phyloP scores from a whole-genome alignment of 1,284 basidiomycete genomes.

The Tilletia indica region DNA sequence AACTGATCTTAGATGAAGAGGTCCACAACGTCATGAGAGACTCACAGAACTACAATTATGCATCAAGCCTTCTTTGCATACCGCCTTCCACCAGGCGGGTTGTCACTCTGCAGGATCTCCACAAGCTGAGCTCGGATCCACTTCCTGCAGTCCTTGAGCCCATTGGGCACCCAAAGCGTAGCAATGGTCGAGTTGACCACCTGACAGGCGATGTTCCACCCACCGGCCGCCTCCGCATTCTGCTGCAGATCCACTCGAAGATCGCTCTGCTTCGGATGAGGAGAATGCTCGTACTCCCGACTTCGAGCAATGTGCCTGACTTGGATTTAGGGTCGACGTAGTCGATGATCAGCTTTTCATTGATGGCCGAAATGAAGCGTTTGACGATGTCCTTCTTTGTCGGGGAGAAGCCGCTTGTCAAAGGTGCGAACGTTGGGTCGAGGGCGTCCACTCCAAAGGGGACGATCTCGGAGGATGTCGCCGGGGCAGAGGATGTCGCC shows the following conservation, averaged over 20 bases:
- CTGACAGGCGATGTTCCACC: constrained; percentile 1
- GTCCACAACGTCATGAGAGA: too few species aligned
- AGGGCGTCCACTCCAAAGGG: background rate
- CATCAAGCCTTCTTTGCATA: background rate
- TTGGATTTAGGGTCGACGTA: background rate
- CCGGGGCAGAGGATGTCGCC: too few species aligned
- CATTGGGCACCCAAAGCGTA: background rate
- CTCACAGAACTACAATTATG: too few species aligned
- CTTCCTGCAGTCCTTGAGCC: background rate
- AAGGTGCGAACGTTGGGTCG: background rate
- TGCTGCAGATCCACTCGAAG: background rate
- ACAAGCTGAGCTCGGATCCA: background rate
- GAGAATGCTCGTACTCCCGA: background rate
- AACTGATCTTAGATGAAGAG: too few species aligned
- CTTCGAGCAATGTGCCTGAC: background rate
- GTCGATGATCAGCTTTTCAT: background rate
- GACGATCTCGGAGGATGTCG: background rate
- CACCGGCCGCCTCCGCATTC: background rate
- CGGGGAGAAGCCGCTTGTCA: background rate
- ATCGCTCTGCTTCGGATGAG: background rate
- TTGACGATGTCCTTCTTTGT: constrained; percentile 2
- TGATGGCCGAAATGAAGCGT: background rate
- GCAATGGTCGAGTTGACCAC: constrained; percentile 9
- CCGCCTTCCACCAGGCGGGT: background rate
- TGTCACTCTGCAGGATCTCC: background rate